These are phyloP conservation scores for Tarenaya hassleriana DNA, from an alignment of 345 rosid genomes.

Conservation along the genomic window DNA sequence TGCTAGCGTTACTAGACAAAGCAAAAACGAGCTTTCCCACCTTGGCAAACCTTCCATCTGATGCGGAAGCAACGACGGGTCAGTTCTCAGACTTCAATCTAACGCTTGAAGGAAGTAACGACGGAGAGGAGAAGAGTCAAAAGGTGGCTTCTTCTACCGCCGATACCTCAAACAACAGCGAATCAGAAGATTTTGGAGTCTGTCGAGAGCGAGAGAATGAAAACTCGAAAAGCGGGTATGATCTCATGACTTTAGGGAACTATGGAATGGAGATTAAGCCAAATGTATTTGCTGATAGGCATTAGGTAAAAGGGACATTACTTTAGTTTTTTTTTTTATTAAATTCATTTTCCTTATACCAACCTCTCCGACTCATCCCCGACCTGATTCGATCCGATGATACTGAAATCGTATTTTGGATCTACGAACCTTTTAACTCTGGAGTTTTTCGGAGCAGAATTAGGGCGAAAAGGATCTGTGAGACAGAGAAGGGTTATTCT, in stretches of 20 bases:
- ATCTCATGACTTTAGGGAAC: constrained; percentile 33
- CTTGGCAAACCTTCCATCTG: constrained; percentile 18
- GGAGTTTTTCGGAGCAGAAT: no score
- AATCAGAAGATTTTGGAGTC: constrained; percentile 21
- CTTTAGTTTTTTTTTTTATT: background rate
- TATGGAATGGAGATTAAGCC: constrained; percentile 40
- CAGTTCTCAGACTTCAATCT: constrained; percentile 41
- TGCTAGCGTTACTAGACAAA: constrained; percentile 63
- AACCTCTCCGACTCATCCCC: no score
- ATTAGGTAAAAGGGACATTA: constrained; percentile 14
- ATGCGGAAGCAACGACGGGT: constrained; percentile 27
- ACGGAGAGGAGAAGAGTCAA: constrained; percentile 25
- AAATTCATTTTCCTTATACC: no score
- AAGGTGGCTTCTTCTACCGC: constrained; percentile 20
- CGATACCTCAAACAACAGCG: constrained; percentile 4
- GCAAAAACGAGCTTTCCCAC: constrained; percentile 54
- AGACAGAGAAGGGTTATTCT: no score
- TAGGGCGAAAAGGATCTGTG: no score
- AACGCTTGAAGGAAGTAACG: constrained; percentile 31
- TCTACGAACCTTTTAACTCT: no score
- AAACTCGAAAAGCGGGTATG: constrained; percentile 43
- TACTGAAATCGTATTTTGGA: no score
- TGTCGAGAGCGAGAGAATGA: constrained; percentile 27
- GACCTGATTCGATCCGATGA: no score
- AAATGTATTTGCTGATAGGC: constrained; percentile 29